Percentiles rank a stretch among this genome's conserved stretches.
These are phyloP conservation scores for Prunus padus DNA, from an alignment of 306 rosid genomes.

Conservation along the genomic window DNA sequence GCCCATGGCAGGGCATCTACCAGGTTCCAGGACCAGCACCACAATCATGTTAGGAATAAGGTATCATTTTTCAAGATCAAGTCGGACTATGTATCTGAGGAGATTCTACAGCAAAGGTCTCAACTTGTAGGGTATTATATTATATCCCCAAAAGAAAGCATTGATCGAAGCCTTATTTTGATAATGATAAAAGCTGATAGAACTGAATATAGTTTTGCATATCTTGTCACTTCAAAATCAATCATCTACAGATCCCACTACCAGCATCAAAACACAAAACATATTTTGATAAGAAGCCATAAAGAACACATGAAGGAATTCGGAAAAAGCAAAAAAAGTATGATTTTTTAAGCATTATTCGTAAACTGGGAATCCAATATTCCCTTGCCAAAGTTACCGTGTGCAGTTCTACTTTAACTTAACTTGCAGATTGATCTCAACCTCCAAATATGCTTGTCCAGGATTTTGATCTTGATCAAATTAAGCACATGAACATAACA, in stretches of 20 bases:
- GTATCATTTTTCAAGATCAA: not conserved
- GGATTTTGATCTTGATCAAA: too few relatives aligned
- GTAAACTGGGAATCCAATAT: not conserved
- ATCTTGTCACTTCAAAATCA: not conserved
- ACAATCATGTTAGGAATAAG: not conserved
- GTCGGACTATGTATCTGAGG: not conserved
- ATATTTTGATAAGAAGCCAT: not conserved
- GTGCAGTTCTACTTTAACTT: not conserved
- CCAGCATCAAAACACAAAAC: not conserved
- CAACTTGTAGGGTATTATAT: not conserved
- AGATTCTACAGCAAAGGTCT: not conserved
- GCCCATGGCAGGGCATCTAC: too few relatives aligned
- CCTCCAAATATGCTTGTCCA: not conserved
- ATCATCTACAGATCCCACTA: not conserved
- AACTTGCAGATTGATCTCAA: not conserved
- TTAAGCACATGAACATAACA: too few relatives aligned
- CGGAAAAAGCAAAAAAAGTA: not conserved
- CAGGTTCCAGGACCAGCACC: too few relatives aligned
- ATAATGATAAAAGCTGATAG: not conserved
- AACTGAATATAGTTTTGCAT: not conserved
- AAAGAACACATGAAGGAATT: not conserved
- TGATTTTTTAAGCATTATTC: too few relatives aligned
- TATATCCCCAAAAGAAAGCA: not conserved
- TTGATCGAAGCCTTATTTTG: not conserved
- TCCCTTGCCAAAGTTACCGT: not conserved